Evolutionary conservation across 495 filamentous ascomycete genomes (phyloP), one percentile per base, ranked within the genome.

Genomic region (Penicillium crystallinum): DNA sequence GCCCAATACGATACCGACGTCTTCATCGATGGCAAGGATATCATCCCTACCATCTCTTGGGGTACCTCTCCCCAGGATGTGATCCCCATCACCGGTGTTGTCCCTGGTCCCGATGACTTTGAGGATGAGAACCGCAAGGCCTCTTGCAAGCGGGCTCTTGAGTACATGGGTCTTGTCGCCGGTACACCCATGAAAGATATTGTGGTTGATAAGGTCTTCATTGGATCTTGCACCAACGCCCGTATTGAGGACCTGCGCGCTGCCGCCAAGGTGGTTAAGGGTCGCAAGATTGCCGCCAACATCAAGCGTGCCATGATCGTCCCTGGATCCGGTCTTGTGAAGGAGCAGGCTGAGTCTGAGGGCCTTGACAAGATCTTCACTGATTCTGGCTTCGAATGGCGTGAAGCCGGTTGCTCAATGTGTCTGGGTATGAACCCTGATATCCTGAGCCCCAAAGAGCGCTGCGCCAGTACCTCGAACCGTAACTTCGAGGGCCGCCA

Each of bases 381-480:
- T 17, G 89, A 95, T 37, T 90, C 93, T 45, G 93, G 93, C 7
- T 97, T 97, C 50, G 93, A 98, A 66, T 97, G 92, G 92, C 81
- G 93, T 52, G 93, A 98, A 78, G 93, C 93, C 52, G 93, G 93
- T 38, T 98, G 93, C 77, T 91, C 87, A 46, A 98, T 98, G 93
- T 98, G 93, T 61, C 81, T 98, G 25, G 93, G 93, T 68, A 98
- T 98, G 93, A 98, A 98, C 76, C 91, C 93, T 0, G 93, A 98
- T 70, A 96, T 98, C 59, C 81, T 97, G n/a, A 83, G 89, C 2
- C 93, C 93, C 38, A 81, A 85, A 64, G 93, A 98, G 74, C 83
- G 93, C 50, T 98, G 93, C 62, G 93, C 93, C 34, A 89, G 84
- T 66, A 98, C 93, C 52, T 92, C 87, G 58, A 97, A 98, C 75